Conservation (phyloP, 2,329 filamentous ascomycete species). For the Aspergillus pseudoterreus region DNA sequence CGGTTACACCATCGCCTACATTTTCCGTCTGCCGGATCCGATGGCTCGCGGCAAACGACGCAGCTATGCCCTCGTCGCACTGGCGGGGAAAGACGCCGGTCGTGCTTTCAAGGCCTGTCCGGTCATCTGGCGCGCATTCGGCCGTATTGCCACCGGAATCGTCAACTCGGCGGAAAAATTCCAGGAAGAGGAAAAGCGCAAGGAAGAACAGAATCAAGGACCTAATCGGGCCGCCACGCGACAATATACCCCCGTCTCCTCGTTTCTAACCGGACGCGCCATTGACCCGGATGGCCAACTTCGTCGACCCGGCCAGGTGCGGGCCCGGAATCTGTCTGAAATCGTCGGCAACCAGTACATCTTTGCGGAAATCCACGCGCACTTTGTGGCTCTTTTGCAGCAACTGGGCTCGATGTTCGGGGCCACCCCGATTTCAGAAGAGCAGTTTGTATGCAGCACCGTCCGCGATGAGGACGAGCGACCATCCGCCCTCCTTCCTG, state of each 20-base stretch:
- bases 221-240: conserved; percentile 26
- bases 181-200: conserved; percentile 42
- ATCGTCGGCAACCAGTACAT: conserved; percentile 58
- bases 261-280: conserved; percentile 55
- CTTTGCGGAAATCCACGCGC: conserved; percentile 55
- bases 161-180: conserved; percentile 44
- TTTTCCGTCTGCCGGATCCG: conserved; percentile 57
- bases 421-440: conserved; percentile 40
- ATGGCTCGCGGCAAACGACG: conserved; percentile 55
- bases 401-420: conserved; percentile 46
- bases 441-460: conserved; percentile 40
- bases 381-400: conserved; percentile 51
- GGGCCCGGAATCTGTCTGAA: conserved; percentile 55
- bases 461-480: conserved; percentile 29
- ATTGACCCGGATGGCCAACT: conserved; percentile 55
- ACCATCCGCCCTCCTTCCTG: conserved; percentile 20
- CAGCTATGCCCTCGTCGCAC: conserved; percentile 55
- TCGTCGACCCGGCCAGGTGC: conserved; percentile 50
- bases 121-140: conserved; percentile 52
- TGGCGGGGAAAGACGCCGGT: conserved; percentile 52
- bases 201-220: conserved; percentile 35
- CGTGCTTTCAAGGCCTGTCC: conserved; percentile 46
- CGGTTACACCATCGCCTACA: conserved; percentile 58
- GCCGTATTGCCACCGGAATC: conserved; percentile 52
- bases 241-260: conserved; percentile 54